Base-by-base conservation (phyloP, 495 filamentous ascomycete species). In the Penicillium turbatum region DNA sequence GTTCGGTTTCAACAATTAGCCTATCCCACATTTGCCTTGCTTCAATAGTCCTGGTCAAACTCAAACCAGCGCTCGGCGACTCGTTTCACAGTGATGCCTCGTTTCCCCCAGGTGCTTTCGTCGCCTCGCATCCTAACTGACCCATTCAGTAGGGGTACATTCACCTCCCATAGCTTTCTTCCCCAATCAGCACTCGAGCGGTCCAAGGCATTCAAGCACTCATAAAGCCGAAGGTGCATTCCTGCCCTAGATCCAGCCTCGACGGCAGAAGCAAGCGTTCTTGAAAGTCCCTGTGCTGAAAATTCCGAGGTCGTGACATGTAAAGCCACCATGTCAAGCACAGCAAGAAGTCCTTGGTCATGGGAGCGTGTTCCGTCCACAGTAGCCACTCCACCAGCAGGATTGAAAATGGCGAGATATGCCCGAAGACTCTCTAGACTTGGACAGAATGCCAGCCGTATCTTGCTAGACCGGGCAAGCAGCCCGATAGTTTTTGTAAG, bases 271-370 rank as follows among this genome's bases (percentile, higher is more conserved):
- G 90, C 80, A 13, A 88, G 72, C 5, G 85, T 88, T 60, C 83
- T 82, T 44, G 82, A 82, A 5, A 96, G 66, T 0, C 90, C 91
- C 65, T 95, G 90, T 0, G 86, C 89, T 38, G 87, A 91, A 77
- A 87, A 92, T 60, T 93, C 89, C 50, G 82, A 81, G 5, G 88
- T 92, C 26, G 76, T 68, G n/a, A 74, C 74, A 69, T 96, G 91
- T 32, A 89, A 66, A 27, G 74, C 68, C 10, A 95, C 59, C 40
- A 86, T 74, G 48, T 88, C 82, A 54, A 88, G 80, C 10, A 92
- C 66, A 11, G 84, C 75, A 12, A 96, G 68, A 21, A 81, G 67
- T 6, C 47, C 32, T 41, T 6, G 38, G n/a, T 42, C 46, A 30
- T 50, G 35, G 30, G 50, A 48, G 0, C 39, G 29, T 30, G 47